Percentiles rank a stretch among this genome's conserved stretches.
Evolutionary conservation across 768 basidiomycete species (phyloP).

Genomic region (Termitomyces sp.): DNA sequence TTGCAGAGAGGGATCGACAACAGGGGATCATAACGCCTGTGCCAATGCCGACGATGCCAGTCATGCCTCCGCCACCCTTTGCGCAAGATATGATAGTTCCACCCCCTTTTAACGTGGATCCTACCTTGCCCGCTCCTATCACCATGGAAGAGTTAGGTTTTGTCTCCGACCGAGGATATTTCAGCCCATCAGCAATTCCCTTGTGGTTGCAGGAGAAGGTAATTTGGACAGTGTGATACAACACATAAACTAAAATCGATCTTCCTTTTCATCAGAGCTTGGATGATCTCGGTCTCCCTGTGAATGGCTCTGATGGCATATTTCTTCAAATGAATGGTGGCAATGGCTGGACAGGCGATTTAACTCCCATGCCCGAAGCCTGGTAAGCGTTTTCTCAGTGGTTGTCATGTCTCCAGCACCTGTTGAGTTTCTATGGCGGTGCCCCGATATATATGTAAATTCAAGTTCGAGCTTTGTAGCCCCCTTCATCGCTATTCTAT

Average conservation of each 20-base stretch:
- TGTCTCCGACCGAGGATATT: slow-evolving; percentile 53
- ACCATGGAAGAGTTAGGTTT: slow-evolving; percentile 86
- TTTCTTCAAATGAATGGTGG: slow-evolving; percentile 70
- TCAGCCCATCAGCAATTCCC: slow-evolving; percentile 82
- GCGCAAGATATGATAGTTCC: slow-evolving; percentile 58
- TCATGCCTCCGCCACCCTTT: slow-evolving; percentile 45
- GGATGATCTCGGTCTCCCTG: slow-evolving; percentile 85
- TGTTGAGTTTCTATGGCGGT: neutral
- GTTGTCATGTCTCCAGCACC: neutral
- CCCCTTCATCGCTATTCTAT: neutral
- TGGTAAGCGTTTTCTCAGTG: slow-evolving; percentile 49
- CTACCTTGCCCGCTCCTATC: slow-evolving; percentile 53
- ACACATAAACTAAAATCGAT: neutral
- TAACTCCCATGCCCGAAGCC: slow-evolving; percentile 74
- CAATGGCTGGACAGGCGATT: slow-evolving; percentile 75
- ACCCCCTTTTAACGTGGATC: slow-evolving; percentile 46
- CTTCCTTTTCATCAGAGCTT: slow-evolving; percentile 50
- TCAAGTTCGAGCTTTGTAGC: neutral
- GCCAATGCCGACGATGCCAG: slow-evolving; percentile 21
- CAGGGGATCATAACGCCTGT: slow-evolving; percentile 26
- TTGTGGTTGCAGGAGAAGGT: slow-evolving; percentile 91
- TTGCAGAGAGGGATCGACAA: slow-evolving; percentile 39
- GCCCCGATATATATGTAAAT: neutral
- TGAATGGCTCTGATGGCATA: slow-evolving; percentile 87
- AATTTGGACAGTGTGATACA: slow-evolving; percentile 18